phyloP scores from a whole-genome alignment of 139 green algal species.

The Gonium pectorale region DNA sequence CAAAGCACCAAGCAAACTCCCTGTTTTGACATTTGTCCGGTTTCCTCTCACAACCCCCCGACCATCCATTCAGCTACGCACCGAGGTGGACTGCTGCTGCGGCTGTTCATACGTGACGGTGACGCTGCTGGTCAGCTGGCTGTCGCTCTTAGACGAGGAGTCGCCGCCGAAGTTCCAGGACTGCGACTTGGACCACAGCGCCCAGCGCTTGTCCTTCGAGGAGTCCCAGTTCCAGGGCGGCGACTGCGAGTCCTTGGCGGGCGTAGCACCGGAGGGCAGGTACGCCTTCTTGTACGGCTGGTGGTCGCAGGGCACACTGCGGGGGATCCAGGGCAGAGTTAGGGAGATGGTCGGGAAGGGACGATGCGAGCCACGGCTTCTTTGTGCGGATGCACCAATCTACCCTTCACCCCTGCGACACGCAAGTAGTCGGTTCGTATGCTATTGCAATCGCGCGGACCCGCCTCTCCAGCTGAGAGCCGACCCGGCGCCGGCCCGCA shows the following conservation, averaged over 20 bases:
- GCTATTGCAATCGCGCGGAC: too few relatives aligned
- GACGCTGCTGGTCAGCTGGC: constrained; percentile 9
- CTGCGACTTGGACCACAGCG: background rate
- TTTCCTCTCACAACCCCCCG: too few relatives aligned
- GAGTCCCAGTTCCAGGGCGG: constrained; percentile 19
- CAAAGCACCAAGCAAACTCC: too few relatives aligned
- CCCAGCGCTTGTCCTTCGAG: constrained; percentile 35
- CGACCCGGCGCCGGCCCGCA: too few relatives aligned
- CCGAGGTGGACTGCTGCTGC: background rate
- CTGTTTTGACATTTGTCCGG: too few relatives aligned
- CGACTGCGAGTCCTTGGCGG: background rate
- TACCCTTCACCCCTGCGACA: too few relatives aligned
- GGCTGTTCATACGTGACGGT: background rate
- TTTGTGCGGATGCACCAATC: too few relatives aligned
- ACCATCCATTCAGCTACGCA: too few relatives aligned
- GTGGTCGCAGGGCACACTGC: constrained; percentile 34
- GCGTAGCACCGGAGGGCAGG: background rate
- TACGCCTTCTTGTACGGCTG: background rate
- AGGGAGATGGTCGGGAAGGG: background rate
- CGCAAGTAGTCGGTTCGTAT: too few relatives aligned
- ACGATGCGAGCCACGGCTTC: too few relatives aligned
- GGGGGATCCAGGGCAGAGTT: too few relatives aligned
- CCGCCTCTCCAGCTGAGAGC: too few relatives aligned
- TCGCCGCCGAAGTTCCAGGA: background rate
- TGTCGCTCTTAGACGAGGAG: background rate